Base-by-base conservation (phyloP, 2,329 filamentous ascomycete species). In the Aspergillus proliferans region DNA sequence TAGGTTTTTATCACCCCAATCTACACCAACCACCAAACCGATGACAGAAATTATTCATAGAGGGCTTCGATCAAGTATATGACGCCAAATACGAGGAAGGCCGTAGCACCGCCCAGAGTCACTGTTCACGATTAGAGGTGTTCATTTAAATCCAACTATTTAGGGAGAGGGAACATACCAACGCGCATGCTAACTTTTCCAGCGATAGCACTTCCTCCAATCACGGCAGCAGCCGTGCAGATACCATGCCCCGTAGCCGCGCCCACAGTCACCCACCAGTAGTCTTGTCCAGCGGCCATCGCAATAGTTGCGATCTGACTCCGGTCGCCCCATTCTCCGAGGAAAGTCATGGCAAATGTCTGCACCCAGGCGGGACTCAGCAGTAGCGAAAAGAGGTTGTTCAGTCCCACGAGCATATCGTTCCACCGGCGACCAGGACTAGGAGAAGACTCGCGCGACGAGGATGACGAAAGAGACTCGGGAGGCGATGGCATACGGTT, bases 221-320 rank as follows among this genome's bases (percentile, higher is more conserved):
- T 79, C 36, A 98, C 93, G 39, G 93, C 93, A 19, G 89, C 85
- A 43, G 87, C 86, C 6, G 93, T 97, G 74, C 93, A 98, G 56
- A 92, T 82, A 42, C 82, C 86, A 69, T 98, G 93, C 8, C 93
- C 93, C 43, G 82, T 77, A 33, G 93, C 82, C 1, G 93, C 92
- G 50, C 93, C 93, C 43, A 90, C 77, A 3, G 90, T 96, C 33
- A 98, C 93, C 87, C 90, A 96, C 92, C 92, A 97, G 70, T 97
- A 98, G 67, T 98, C 93, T 69, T 95, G 88, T 18, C 93, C 93
- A 30, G 93, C 92, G 45, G 93, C 93, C 93, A 98, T 98, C 47
- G 93, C 93, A 65, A 98, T 95, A 0, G 93, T 98, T 19, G 93
- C 93, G 62, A 98, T 97, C 73, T 98, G 93, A 67, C 88, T 95